Base-by-base conservation (phyloP, 2,329 filamentous ascomycete genomes). In the Penicillium sclerotigenum region DNA sequence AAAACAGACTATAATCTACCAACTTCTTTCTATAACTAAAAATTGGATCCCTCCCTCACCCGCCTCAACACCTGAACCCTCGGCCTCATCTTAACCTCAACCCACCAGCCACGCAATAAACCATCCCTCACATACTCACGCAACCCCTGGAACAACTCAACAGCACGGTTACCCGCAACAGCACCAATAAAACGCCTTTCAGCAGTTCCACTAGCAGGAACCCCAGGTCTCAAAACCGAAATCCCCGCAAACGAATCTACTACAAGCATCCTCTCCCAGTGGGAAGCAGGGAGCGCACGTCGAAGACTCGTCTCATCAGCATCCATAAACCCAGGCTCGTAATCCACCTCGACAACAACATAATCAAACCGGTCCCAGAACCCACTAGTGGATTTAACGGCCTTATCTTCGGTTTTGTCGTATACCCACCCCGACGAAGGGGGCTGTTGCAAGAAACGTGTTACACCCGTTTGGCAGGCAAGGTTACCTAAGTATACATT, bases 311-410 rank as follows among this genome's bases (percentile, higher is more conserved):
- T 80, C 75, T 54, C 73, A 40, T 63, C 60, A 0, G 53, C 41
- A 50, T 67, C 58, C 31, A 46, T 37, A 10, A 52, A 58, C 5
- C 54, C 61, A 3, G 18, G 24, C n/a, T 70, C 67, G 9, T 68
- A 65, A 18, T 67, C 59, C 2, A 59, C 70, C 68, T 87, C 84
- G 0, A 81, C 75, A 24, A 87, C 70, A 2, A 80, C 79, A 60
- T 84, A 87, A 61, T 86, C 81, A 57, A 87, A 84, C 6, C 73
- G 69, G 1, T 75, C 68, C 84, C 84, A 87, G 66, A 87, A 87
- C 3, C 65, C 57, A 0, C 78, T 75, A 20, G 80, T 74, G 1
- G 79, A 72, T 33, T 84, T 77, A 2, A 65, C 60, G 2, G 70
- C 61, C 28, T 79, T 73, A 45, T 83, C 75, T 62, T 83, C 83